Evolutionary conservation across 139 green algal species (phyloP).

Genomic region (Tetradesmus lagerheimii): DNA sequence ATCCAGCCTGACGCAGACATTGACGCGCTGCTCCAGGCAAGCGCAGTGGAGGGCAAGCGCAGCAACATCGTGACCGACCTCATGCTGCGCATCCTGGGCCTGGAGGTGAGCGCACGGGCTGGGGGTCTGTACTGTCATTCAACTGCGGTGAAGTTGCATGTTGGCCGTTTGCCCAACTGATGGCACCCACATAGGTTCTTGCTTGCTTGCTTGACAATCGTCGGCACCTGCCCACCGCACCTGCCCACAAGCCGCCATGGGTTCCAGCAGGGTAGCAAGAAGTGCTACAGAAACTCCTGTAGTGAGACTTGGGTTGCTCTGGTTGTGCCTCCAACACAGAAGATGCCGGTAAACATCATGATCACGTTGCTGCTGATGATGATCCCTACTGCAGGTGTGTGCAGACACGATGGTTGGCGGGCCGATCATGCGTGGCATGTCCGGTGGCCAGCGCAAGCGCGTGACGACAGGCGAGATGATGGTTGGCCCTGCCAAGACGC

Average conservation of each 20-base stretch:
- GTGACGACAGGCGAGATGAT: conserved; percentile 83
- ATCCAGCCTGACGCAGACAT: conserved; percentile 40
- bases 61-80: conserved; percentile 44
- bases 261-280: too few species aligned
- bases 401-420: conserved; percentile 82
- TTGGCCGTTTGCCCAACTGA: too few species aligned
- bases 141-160: too few species aligned
- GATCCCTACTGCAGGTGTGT: conserved; percentile 24
- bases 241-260: too few species aligned
- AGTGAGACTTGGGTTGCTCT: background rate
- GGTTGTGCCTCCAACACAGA: too few species aligned
- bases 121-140: too few species aligned
- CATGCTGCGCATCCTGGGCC: conserved; percentile 57
- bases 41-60: conserved; percentile 13
- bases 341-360: background rate
- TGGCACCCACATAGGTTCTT: too few species aligned
- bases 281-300: background rate
- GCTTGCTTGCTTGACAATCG: too few species aligned
- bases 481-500: conserved; percentile 60
- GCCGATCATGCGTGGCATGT: conserved; percentile 79
- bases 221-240: too few species aligned
- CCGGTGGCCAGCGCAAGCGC: conserved; percentile 82
- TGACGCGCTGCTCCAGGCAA: conserved; percentile 6
- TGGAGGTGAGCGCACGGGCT: conserved; percentile 35
- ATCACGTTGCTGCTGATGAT: background rate